Percentiles rank a stretch among this genome's conserved stretches.
phyloP scores from a whole-genome alignment of 176 grass and related monocot genomes.

The Alloteropsis semialata region DNA sequence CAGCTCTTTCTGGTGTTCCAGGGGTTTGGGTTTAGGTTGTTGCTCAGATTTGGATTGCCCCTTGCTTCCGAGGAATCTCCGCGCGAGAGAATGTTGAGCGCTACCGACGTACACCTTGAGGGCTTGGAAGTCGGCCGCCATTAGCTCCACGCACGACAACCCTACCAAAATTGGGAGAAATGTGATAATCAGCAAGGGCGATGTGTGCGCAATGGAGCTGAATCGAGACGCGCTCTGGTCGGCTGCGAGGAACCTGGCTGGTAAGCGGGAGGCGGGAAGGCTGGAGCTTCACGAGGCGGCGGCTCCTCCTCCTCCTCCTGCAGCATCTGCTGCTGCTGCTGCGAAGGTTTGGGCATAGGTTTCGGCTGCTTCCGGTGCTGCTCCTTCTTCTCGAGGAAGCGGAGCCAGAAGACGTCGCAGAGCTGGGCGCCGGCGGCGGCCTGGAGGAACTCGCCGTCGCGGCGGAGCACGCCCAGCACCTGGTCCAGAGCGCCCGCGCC shows the following conservation, averaged over 20 bases:
- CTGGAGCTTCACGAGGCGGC: background rate
- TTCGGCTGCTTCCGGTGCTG: constrained; percentile 1
- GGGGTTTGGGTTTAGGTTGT: constrained; percentile 16
- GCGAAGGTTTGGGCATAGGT: background rate
- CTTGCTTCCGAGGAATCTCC: constrained; percentile 26
- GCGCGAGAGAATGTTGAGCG: constrained; percentile 22
- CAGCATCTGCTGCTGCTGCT: background rate
- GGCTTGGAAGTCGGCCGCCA: constrained; percentile 79
- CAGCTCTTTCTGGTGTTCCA: constrained; percentile 12
- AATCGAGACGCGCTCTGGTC: constrained; percentile 19
- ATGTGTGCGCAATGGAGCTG: background rate
- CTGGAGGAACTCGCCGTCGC: constrained; percentile 58
- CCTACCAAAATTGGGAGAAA: constrained; percentile 21
- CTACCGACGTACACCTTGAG: constrained; percentile 68
- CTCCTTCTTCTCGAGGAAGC: constrained; percentile 68
- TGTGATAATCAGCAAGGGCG: constrained; percentile 7
- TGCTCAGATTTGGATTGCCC: background rate
- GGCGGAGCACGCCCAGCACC: constrained; percentile 61
- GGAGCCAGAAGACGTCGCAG: constrained; percentile 67
- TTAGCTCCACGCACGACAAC: constrained; percentile 64
- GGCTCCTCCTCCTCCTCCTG: background rate
- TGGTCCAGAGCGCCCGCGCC: constrained; percentile 36
- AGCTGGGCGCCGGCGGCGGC: constrained; percentile 33
- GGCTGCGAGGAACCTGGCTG: constrained; percentile 37
- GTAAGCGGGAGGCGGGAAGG: constrained; percentile 50